Conservation (phyloP, 345 rosid species). For the Dipteronia dyeriana region DNA sequence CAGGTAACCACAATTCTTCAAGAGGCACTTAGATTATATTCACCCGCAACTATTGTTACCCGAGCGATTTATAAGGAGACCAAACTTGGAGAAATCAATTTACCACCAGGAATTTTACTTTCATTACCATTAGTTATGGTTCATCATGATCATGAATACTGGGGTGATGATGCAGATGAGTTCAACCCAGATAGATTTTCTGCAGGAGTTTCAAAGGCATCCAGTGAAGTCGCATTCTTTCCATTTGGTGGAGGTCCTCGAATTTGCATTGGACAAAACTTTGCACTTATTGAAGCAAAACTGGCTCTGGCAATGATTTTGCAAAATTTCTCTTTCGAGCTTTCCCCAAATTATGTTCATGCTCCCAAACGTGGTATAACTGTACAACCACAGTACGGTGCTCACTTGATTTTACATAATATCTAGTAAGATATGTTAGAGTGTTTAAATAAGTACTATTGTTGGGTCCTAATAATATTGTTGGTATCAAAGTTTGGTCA, state of each 20-base stretch:
- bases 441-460: no score
- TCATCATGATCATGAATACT: conserved; percentile 45
- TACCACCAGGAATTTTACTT: conserved; percentile 36
- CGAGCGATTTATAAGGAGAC: conserved; percentile 29
- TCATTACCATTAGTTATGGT: conserved; percentile 26
- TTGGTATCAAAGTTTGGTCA: no score
- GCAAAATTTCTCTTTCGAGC: conserved; percentile 45
- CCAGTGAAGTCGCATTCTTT: conserved; percentile 46
- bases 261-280: conserved; percentile 62
- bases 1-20: conserved; percentile 49
- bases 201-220: conserved; percentile 52
- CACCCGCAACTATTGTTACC: conserved; percentile 19
- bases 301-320: conserved; percentile 47
- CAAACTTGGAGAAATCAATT: conserved; percentile 39
- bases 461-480: no score
- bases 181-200: conserved; percentile 52
- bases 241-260: conserved; percentile 64
- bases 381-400: conserved; percentile 51
- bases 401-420: conserved; percentile 36
- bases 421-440: background rate
- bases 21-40: conserved; percentile 54
- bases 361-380: conserved; percentile 40
- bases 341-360: conserved; percentile 55
- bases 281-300: conserved; percentile 62
- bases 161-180: conserved; percentile 65